phyloP scores from a whole-genome alignment of 2,329 filamentous ascomycete genomes.

The Calycina herbarum region DNA sequence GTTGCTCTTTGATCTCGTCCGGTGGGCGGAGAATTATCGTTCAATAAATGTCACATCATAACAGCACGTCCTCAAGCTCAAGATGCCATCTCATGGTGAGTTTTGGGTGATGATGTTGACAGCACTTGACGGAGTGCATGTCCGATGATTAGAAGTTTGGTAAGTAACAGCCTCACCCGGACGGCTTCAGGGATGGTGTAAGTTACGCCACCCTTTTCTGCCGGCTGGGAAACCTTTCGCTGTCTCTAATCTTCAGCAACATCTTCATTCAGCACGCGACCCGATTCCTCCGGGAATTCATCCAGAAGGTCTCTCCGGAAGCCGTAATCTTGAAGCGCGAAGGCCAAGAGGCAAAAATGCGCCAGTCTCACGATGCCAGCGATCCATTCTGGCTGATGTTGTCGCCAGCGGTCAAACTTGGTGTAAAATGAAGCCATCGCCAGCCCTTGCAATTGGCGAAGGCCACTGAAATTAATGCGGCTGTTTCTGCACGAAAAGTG shows the following conservation, averaged over 20 bases:
- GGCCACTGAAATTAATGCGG: background rate
- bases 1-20: background rate
- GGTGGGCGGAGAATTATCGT: background rate
- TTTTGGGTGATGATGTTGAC: background rate
- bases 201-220: background rate
- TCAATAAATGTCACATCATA: background rate
- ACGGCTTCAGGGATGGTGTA: background rate
- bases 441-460: background rate
- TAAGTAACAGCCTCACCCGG: background rate
- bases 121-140: background rate
- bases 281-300: background rate
- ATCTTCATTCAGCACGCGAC: background rate
- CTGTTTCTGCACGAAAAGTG: background rate
- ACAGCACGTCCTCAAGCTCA: background rate
- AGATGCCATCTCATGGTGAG: background rate
- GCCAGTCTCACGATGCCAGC: slow-evolving; percentile 1
- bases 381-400: background rate
- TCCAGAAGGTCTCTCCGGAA: background rate
- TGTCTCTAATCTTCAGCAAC: background rate
- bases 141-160: background rate
- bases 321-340: background rate
- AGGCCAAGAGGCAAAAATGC: background rate
- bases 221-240: background rate
- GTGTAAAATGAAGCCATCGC: background rate
- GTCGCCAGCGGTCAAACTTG: background rate